phyloP scores from a whole-genome alignment of 2,329 filamentous ascomycete genomes.

The Talaromyces sp. region DNA sequence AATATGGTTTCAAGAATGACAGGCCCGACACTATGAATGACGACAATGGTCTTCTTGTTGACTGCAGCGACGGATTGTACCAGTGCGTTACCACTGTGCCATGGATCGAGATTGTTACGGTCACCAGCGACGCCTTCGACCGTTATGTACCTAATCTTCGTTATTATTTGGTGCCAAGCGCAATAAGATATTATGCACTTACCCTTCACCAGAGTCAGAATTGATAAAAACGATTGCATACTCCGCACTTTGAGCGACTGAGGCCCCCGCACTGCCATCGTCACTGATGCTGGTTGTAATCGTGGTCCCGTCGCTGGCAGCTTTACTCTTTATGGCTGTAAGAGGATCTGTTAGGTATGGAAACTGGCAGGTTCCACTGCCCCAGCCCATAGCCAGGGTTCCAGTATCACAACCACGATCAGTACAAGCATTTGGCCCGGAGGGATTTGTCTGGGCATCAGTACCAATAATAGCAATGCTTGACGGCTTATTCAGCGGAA shows the following conservation, averaged over 20 bases:
- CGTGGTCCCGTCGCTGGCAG: constrained; percentile 24
- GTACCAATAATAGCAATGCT: constrained; percentile 72
- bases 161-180: too few species aligned
- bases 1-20: constrained; percentile 66
- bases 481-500: constrained; percentile 51
- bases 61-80: constrained; percentile 59
- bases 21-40: constrained; percentile 75
- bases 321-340: constrained; percentile 18
- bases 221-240: constrained; percentile 18
- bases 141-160: constrained; percentile 59
- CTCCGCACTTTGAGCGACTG: not conserved
- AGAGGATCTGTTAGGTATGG: constrained; percentile 41
- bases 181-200: constrained; percentile 53
- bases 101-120: constrained; percentile 12
- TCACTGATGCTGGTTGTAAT: constrained; percentile 43
- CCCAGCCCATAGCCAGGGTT: constrained; percentile 83
- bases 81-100: constrained; percentile 9
- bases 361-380: constrained; percentile 81
- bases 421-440: constrained; percentile 71
- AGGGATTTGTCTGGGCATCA: constrained; percentile 64
- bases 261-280: not conserved
- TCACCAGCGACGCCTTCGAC: constrained; percentile 43
- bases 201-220: constrained; percentile 56
- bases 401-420: constrained; percentile 85
- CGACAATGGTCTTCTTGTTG: constrained; percentile 79